phyloP scores from a whole-genome alignment of 1,284 basidiomycete species.

The Termitomyces sp. region DNA sequence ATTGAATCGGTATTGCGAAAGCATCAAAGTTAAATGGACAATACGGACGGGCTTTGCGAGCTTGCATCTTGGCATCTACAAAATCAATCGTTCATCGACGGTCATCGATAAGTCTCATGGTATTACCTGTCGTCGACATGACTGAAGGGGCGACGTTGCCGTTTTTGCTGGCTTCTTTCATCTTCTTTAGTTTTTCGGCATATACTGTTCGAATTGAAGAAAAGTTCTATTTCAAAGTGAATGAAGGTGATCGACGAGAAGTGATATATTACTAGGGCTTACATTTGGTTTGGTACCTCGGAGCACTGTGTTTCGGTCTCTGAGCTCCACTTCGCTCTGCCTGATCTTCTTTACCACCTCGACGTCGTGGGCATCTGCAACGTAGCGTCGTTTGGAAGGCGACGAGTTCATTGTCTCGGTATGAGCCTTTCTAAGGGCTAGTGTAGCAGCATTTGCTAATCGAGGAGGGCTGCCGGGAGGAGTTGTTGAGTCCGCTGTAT shows the following conservation, averaged over 20 bases:
- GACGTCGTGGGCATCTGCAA: slow-evolving; percentile 70
- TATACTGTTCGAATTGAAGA: slow-evolving; percentile 54
- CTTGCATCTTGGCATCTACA: slow-evolving; percentile 48
- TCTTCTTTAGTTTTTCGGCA: slow-evolving; percentile 70
- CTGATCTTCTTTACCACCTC: slow-evolving; percentile 83
- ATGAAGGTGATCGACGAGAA: background rate
- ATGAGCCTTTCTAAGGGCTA: slow-evolving; percentile 33
- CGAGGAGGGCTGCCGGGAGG: slow-evolving; percentile 61
- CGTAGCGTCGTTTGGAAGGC: slow-evolving; percentile 70
- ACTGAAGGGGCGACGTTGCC: slow-evolving; percentile 34
- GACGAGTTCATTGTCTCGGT: slow-evolving; percentile 37
- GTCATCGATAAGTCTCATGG: background rate
- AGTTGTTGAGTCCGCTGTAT: slow-evolving; percentile 41
- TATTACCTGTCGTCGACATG: slow-evolving; percentile 32
- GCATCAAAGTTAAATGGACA: background rate
- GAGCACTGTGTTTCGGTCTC: slow-evolving; percentile 72
- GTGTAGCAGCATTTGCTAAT: slow-evolving; percentile 24
- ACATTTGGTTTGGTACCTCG: slow-evolving; percentile 75
- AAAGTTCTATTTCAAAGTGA: slow-evolving; percentile 55
- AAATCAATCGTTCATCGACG: background rate
- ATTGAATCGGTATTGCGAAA: background rate
- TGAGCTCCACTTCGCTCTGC: slow-evolving; percentile 66
- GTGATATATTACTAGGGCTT: slow-evolving; percentile 20
- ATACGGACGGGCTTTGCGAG: slow-evolving; percentile 56
- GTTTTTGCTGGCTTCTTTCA: slow-evolving; percentile 57